phyloP scores from a whole-genome alignment of 345 rosid species.

The Sisymbrium irio region DNA sequence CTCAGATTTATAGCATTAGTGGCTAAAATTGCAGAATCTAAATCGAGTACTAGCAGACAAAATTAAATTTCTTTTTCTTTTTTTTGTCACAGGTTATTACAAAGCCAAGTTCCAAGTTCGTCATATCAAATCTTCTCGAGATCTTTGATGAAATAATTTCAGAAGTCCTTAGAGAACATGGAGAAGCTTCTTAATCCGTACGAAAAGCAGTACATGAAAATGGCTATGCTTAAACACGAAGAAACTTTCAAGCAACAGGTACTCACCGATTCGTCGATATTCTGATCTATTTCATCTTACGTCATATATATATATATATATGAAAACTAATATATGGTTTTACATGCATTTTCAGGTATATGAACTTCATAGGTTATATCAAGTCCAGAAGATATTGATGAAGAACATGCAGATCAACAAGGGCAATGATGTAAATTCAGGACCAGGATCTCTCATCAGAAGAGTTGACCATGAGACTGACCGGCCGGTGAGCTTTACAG shows the following conservation, averaged over 20 bases:
- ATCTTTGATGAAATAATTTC: constrained; percentile 29
- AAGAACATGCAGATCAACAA: constrained; percentile 41
- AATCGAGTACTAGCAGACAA: constrained; percentile 26
- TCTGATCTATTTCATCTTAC: neutral
- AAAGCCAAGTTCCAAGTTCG: constrained; percentile 7
- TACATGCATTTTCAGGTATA: constrained; percentile 47
- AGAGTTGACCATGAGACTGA: constrained; percentile 22
- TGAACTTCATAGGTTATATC: constrained; percentile 89
- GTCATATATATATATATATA: neutral
- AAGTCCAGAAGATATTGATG: constrained; percentile 80
- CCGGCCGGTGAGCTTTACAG: constrained; percentile 10
- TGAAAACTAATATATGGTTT: neutral
- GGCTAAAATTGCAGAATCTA: constrained; percentile 38
- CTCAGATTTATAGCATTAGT: constrained; percentile 24
- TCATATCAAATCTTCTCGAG: constrained; percentile 21
- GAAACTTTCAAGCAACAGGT: constrained; percentile 98
- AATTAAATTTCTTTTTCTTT: neutral
- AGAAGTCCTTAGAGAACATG: constrained; percentile 43
- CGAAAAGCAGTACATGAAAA: constrained; percentile 82
- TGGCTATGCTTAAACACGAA: constrained; percentile 94
- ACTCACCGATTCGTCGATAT: constrained; percentile 1
- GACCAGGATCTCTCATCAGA: constrained; percentile 18
- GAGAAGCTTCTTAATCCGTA: constrained; percentile 68
- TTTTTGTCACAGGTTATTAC: constrained; percentile 13
- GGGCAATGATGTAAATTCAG: constrained; percentile 9